Conservation (phyloP, 2,329 filamentous ascomycete species). For the Ceratocystis harringtonii region DNA sequence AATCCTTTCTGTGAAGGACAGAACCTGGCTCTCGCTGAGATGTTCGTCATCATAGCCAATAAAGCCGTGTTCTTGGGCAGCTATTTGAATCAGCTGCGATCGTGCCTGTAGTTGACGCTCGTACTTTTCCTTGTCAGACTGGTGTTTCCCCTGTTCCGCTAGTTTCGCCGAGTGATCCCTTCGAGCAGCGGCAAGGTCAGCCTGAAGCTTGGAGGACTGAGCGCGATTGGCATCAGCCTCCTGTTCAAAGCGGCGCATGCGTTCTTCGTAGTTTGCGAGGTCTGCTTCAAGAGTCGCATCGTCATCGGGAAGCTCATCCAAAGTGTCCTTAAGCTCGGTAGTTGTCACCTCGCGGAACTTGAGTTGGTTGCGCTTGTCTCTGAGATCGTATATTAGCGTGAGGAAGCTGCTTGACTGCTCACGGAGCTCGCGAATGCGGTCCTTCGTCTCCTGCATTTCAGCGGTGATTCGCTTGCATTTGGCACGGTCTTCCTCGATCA, state of each 20-base stretch:
- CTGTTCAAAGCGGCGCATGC: conserved; percentile 48
- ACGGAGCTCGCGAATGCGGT: conserved; percentile 49
- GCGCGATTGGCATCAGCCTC: conserved; percentile 48
- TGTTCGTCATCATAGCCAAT: conserved; percentile 72
- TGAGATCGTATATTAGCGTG: conserved; percentile 58
- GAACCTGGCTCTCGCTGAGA: conserved; percentile 51
- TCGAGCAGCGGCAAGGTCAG: conserved; percentile 31
- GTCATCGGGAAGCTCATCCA: conserved; percentile 63
- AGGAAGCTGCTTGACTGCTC: conserved; percentile 59
- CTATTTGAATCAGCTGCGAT: conserved; percentile 59
- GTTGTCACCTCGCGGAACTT: conserved; percentile 56
- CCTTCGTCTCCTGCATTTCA: conserved; percentile 46
- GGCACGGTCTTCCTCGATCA: conserved; percentile 47
- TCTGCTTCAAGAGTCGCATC: conserved; percentile 60
- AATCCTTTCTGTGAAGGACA: conserved; percentile 63
- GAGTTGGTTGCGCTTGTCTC: conserved; percentile 61
- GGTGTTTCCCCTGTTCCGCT: conserved; percentile 57
- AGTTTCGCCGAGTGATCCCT: conserved; percentile 37
- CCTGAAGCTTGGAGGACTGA: conserved; percentile 51
- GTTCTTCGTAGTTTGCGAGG: conserved; percentile 63
- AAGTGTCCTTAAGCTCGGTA: conserved; percentile 51
- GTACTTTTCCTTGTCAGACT: conserved; percentile 76
- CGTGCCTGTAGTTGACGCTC: conserved; percentile 64
- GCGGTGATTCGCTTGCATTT: conserved; percentile 43
- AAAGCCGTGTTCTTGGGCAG: conserved; percentile 62